These are phyloP conservation scores for Ophiostoma ulmi DNA, from an alignment of 2,329 filamentous ascomycete genomes.

Conservation along the genomic window DNA sequence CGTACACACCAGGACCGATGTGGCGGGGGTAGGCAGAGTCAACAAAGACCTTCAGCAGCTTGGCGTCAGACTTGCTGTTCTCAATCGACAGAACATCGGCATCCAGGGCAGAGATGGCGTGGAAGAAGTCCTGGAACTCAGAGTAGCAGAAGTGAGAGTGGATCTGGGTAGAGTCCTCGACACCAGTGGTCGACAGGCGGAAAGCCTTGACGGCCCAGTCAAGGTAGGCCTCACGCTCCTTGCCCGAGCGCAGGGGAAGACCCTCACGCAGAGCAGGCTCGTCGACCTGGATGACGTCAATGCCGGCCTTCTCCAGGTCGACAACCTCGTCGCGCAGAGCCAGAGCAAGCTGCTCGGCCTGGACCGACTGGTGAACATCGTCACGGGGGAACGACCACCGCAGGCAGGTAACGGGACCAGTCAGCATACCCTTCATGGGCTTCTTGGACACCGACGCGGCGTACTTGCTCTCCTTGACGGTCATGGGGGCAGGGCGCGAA, in stretches of 20 bases:
- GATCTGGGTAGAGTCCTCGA: slow-evolving; percentile 95
- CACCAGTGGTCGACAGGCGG: slow-evolving; percentile 89
- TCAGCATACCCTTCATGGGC: slow-evolving; percentile 99
- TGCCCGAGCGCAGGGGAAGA: slow-evolving; percentile 89
- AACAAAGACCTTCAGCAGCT: slow-evolving; percentile 97
- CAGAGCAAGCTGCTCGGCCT: slow-evolving; percentile 97
- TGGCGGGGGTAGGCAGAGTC: slow-evolving; percentile 96
- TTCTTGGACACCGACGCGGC: slow-evolving; percentile 93
- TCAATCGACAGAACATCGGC: slow-evolving; percentile 98
- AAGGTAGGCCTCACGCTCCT: slow-evolving; percentile 95
- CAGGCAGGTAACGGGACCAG: slow-evolving; percentile 96
- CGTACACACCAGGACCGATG: slow-evolving; percentile 98
- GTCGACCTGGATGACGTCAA: slow-evolving; percentile 98
- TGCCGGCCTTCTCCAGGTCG: slow-evolving; percentile 93
- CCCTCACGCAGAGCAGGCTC: slow-evolving; percentile 99
- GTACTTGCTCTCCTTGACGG: slow-evolving; percentile 99
- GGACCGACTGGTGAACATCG: slow-evolving; percentile 97
- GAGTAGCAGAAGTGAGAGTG: slow-evolving; percentile 99
- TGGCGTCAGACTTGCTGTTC: slow-evolving; percentile 99
- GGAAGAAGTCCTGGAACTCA: slow-evolving; percentile 99
- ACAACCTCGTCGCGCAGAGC: slow-evolving; percentile 97
- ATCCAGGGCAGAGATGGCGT: slow-evolving; percentile 96
- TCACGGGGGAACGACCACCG: slow-evolving; percentile 99
- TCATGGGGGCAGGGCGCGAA: slow-evolving; percentile 94
- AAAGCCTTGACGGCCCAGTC: slow-evolving; percentile 97